Conservation (phyloP, 768 basidiomycete genomes). For the Austroboletus festivus region DNA sequence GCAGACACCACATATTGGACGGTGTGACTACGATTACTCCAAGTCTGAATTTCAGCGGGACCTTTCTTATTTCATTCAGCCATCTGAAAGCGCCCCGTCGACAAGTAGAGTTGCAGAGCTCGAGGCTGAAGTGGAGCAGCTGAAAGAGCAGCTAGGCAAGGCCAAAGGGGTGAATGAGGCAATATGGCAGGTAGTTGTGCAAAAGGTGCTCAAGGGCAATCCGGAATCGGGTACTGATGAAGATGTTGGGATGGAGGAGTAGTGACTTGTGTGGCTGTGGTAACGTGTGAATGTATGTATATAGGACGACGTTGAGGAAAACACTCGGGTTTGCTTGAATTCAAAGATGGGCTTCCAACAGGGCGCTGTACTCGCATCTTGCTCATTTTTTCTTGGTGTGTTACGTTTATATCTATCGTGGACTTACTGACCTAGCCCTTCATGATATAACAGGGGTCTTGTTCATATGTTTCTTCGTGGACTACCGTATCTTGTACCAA, state of each 20-base stretch:
- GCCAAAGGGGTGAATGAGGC: constrained; percentile 91
- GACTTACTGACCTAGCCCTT: not conserved
- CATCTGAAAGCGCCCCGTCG: constrained; percentile 36
- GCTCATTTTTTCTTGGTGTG: constrained; percentile 87
- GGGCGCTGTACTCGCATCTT: constrained; percentile 82
- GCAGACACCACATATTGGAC: constrained; percentile 17
- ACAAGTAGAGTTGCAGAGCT: constrained; percentile 63
- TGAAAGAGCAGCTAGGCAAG: constrained; percentile 70
- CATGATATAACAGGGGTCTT: constrained; percentile 51
- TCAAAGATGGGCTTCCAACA: constrained; percentile 79
- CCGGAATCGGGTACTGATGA: not conserved
- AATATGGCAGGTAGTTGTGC: constrained; percentile 89
- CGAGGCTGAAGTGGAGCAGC: constrained; percentile 62
- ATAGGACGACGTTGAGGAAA: not conserved
- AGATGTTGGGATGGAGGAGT: constrained; percentile 13
- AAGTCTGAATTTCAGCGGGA: constrained; percentile 60
- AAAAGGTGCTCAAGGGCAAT: constrained; percentile 44
- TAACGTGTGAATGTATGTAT: constrained; percentile 15
- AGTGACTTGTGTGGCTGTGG: constrained; percentile 20
- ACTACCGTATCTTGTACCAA: constrained; percentile 79
- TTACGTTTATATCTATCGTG: constrained; percentile 20
- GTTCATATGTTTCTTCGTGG: constrained; percentile 83
- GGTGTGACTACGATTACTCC: constrained; percentile 38
- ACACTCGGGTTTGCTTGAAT: not conserved
- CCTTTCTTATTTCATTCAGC: constrained; percentile 61